Evolutionary conservation across 2,329 filamentous ascomycete species (phyloP), one percentile per base, ranked within the genome.

Genomic region (Alternaria triticina): DNA sequence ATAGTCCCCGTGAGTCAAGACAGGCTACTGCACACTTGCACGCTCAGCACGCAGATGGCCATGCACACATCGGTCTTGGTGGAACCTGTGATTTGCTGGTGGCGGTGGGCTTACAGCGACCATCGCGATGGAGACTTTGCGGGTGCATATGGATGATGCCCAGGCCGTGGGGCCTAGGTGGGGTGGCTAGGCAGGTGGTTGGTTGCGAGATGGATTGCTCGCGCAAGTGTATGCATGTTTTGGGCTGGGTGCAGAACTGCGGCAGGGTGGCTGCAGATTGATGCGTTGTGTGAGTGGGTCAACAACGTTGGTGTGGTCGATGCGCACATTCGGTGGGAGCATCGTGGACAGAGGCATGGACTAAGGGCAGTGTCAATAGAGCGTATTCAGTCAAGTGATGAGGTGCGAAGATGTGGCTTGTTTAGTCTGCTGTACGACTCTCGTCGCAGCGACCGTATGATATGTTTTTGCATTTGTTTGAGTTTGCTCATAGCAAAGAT

Each of bases 1-100:
- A 64, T 66, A 57, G 52, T 62, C 55, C 62, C 57, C 60, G 67
- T 63, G 55, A 62, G 61, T 61, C 58, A 59, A 62, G 57, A 54
- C 47, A 61, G 55, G 55, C 70, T 72, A 72, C 69, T 71, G 70
- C 70, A 71, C 62, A 63, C 65, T 70, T 62, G 64, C 55, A 62
- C 54, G 49, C 61, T 69, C 68, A 65, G 66, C 65, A 68, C 59
- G 62, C 66, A 64, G 54, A 57, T 55, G 56, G 65, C 56, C 44
- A 61, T 69, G 70, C 70, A 72, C 58, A 56, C 44, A 61, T 66
- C 62, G 63, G 62, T 62, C 60, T 66, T 68, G 52, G 67, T 68
- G 62, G 57, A 54, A 59, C 64, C 33, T 62, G 54, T 70, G 65
- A 72, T 71, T 70, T 66, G 67, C 64, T 67, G 60, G 46, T 59